Evolutionary conservation across 2,329 filamentous ascomycete species (phyloP).

Genomic region (Fusarium burgessii): DNA sequence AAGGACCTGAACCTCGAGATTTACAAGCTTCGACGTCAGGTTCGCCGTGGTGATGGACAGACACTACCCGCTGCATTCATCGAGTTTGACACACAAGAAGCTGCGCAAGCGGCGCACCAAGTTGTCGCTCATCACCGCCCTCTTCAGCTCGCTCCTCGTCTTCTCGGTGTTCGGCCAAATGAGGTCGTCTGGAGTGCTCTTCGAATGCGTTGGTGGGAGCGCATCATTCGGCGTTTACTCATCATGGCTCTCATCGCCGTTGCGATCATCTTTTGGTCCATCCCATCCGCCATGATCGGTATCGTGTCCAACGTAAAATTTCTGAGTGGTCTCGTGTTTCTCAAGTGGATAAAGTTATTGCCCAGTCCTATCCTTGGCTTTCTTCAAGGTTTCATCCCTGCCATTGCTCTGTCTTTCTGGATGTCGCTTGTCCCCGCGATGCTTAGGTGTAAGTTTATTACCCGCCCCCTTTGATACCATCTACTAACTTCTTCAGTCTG

Average conservation of each 20-base stretch:
- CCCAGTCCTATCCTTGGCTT: conserved; percentile 81
- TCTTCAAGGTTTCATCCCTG: conserved; percentile 85
- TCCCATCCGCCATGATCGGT: conserved; percentile 82
- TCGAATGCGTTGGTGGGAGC: conserved; percentile 87
- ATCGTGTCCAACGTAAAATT: conserved; percentile 85
- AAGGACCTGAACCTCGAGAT: conserved; percentile 56
- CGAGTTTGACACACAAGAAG: conserved; percentile 85
- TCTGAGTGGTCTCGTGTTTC: conserved; percentile 74
- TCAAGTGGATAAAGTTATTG: conserved; percentile 78
- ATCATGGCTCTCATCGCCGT: conserved; percentile 79
- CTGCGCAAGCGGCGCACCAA: conserved; percentile 89
- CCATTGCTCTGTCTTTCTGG: conserved; percentile 81
- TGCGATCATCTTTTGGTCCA: conserved; percentile 88
- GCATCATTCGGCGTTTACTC: conserved; percentile 76
- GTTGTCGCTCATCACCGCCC: conserved; percentile 88
- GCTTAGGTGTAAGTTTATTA: conserved; percentile 66
- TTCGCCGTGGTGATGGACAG: conserved; percentile 76
- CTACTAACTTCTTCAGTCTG: conserved; percentile 64
- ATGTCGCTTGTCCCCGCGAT: conserved; percentile 89
- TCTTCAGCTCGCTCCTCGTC: conserved; percentile 86
- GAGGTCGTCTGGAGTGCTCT: conserved; percentile 93
- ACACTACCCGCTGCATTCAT: conserved; percentile 86
- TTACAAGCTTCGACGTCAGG: conserved; percentile 77
- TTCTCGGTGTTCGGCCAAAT: conserved; percentile 82
- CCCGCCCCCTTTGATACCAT: neutral